Evolutionary conservation across 2,329 filamentous ascomycete genomes (phyloP), one percentile per base, ranked within the genome.

Genomic region (Pseudogymnoascus sp.): DNA sequence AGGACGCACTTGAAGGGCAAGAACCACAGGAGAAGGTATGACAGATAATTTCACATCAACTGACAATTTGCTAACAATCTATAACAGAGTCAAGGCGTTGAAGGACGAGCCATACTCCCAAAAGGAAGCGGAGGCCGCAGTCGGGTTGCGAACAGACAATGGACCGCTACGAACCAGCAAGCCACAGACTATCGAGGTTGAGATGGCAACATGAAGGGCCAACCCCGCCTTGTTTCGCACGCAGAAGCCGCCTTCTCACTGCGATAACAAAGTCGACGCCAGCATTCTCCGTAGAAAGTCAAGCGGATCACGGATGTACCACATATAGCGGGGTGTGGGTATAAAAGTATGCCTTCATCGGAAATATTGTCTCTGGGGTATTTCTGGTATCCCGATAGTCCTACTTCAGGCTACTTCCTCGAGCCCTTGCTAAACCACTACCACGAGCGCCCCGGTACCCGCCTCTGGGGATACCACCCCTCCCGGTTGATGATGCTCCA

Each of bases 21-120:
- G 78, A 91, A 90, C 68, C 95, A 99, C 78, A 97, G 93, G 83
- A 86, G 92, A 80, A 89, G 89, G 90, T 91, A 73, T 68, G 75
- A 72, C 60, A 26, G 14, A n/a, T n/a, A 45, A 39, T n/a, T n/a
- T n/a, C 1, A 2, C 31, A 60, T 59, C 14, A n/a, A 23, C 29
- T 29, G 18, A 14, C 16, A 21, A 23, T n/a, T 45, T 2, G 3
- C 36, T 45, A 36, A 39, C 39, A 61, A 29, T 42, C 5, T n/a
- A 62, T 18, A 16, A 21, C 67, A 96, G 93, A 74, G 78, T 96
- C 62, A 91, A 92, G 74, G 83, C 91, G 71, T 78, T 99, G 65
- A 85, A 86, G 67, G 91, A 96, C 72, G 90, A 91, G 70, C 90
- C 91, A 8, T 95, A 96, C 75, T 88, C 88, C 4, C 91, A 96